Base-by-base conservation (phyloP, 2,329 filamentous ascomycete genomes). In the Mollisia scopiformis region DNA sequence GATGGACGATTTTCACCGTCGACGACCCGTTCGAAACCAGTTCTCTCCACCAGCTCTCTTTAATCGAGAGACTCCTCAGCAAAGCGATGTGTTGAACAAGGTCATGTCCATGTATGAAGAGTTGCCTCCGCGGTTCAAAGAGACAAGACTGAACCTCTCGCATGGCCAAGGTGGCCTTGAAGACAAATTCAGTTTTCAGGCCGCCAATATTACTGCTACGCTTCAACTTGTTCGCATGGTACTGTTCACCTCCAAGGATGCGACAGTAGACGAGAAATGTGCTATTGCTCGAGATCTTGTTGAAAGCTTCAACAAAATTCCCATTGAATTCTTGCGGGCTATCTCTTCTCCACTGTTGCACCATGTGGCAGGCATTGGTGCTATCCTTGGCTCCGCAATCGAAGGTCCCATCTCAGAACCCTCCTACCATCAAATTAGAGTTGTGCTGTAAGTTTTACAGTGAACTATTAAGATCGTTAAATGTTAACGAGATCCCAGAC, bases 151-250 rank as follows among this genome's bases (percentile, higher is more conserved):
- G 1, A 31, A 58, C 10, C 2, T 54, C 14, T 2, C 19, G 31
- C 55, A 23, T n/a, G 47, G 55, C 11, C 16, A 23, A 39, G 35
- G 27, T 21, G 53, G 50, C 21, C 25, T 31, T 14, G 53, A 61
- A 31, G 57, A 68, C 31, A 75, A 23, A 4, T 78, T 76, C 61
- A 76, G 78, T 1, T 82, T 82, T 33, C 80, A 83, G 64, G 78
- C 80, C 4, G 80, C 80, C 25, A 82, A 82, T 63, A 81, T 82
- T 19, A 75, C 78, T 53, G 79, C 79, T 1, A 82, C 80, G 23
- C 37, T 65, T 31, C 65, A 67, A 55, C 74, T 82, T 10, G 73
- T 82, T 3, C 77, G 80, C 16, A 82, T 82, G 74, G 74, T 80
- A 6, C 69, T 82, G 5, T 76, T 79, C 47, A 74, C 72, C 5